Percentiles rank a stretch among this genome's conserved stretches.
Evolutionary conservation across 2,329 filamentous ascomycete genomes (phyloP).

Genomic region (Talaromyces sp.): DNA sequence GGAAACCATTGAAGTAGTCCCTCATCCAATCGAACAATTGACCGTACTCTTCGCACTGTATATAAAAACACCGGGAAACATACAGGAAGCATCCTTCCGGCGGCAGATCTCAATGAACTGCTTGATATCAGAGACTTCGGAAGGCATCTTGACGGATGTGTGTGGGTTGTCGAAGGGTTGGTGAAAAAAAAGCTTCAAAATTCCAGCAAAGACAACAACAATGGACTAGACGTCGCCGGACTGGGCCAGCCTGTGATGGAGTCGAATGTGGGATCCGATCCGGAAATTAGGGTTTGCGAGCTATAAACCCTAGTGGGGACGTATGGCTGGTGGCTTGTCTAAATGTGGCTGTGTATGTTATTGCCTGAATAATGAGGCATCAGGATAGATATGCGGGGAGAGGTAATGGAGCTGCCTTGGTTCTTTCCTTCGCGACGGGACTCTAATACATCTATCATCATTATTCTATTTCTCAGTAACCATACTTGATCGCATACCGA

Average conservation of each 20-base stretch:
- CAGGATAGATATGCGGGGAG: background rate
- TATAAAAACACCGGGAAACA: constrained; percentile 47
- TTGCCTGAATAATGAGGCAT: background rate
- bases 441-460: background rate
- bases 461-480: background rate
- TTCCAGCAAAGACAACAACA: constrained; percentile 10
- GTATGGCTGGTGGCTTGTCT: constrained; percentile 2
- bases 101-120: constrained; percentile 99
- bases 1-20: too few relatives aligned
- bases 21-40: background rate
- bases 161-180: constrained; percentile 18
- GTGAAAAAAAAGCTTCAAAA: background rate
- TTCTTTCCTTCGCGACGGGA: background rate
- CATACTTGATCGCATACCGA: background rate
- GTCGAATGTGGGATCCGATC: constrained; percentile 20
- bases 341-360: constrained; percentile 12
- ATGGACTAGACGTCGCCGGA: constrained; percentile 15
- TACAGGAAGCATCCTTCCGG: constrained; percentile 99
- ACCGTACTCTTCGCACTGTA: background rate
- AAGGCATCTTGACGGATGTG: constrained; percentile 79
- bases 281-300: constrained; percentile 26
- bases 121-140: constrained; percentile 98
- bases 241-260: background rate
- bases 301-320: constrained; percentile 18
- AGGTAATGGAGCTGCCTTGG: constrained; percentile 4